Evolutionary conservation across 1,284 basidiomycete genomes (phyloP).

Genomic region (Tylopilus sp.): DNA sequence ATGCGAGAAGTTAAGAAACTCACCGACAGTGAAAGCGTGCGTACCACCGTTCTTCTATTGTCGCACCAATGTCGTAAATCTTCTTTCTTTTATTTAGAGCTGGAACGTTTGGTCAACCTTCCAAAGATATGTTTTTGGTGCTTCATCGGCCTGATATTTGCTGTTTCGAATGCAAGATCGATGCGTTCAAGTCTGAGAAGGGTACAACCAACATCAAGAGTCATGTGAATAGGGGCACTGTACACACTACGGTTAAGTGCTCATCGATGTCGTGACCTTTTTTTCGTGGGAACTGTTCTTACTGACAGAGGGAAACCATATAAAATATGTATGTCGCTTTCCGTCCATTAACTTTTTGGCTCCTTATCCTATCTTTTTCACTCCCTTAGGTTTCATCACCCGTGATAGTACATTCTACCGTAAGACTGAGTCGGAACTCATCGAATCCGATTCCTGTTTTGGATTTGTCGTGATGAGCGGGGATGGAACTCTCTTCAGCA

Average conservation of each 20-base stretch:
- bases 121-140: slow-evolving; percentile 74
- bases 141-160: slow-evolving; percentile 1
- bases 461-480: slow-evolving; percentile 99
- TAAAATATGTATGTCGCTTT: slow-evolving; percentile 88
- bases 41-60: too few species aligned
- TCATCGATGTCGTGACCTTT: slow-evolving; percentile 98
- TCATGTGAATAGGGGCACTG: slow-evolving; percentile 98
- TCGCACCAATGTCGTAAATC: slow-evolving; percentile 22
- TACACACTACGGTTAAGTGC: slow-evolving; percentile 99
- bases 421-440: slow-evolving; percentile 94
- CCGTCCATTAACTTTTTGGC: not conserved
- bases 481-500: slow-evolving; percentile 97
- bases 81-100: slow-evolving; percentile 59
- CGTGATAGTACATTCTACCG: slow-evolving; percentile 99
- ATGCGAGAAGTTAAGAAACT: too few species aligned
- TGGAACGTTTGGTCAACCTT: slow-evolving; percentile 96
- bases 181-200: slow-evolving; percentile 99
- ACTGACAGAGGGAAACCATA: slow-evolving; percentile 99
- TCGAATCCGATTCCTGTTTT: slow-evolving; percentile 98
- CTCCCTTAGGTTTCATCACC: slow-evolving; percentile 87
- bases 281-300: slow-evolving; percentile 97
- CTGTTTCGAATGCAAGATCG: slow-evolving; percentile 66
- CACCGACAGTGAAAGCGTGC: too few species aligned
- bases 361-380: not conserved
- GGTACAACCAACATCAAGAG: slow-evolving; percentile 99